Percentiles rank a stretch among this genome's conserved stretches.
phyloP scores from a whole-genome alignment of 2,329 filamentous ascomycete genomes.

The Hansfordia pulvinata region DNA sequence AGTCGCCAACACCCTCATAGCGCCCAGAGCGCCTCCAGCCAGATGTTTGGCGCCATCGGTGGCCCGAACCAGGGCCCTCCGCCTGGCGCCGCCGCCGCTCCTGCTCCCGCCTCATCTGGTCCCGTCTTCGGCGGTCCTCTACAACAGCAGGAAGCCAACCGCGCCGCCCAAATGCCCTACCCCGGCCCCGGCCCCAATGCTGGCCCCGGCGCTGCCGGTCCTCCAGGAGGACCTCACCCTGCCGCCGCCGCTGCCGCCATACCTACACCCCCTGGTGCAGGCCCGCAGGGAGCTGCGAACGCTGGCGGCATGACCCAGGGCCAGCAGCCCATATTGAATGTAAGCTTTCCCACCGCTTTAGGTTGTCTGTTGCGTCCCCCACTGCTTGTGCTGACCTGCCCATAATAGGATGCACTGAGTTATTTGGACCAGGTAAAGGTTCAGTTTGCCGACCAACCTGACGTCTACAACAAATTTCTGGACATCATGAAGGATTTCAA shows the following conservation, averaged over 20 bases:
- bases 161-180: conserved; percentile 48
- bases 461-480: conserved; percentile 92
- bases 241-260: conserved; percentile 20
- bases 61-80: conserved; percentile 10
- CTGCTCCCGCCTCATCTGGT: too few species aligned
- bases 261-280: conserved; percentile 20
- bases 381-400: conserved; percentile 12
- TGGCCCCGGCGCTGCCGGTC: conserved; percentile 29
- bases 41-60: conserved; percentile 34
- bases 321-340: conserved; percentile 73
- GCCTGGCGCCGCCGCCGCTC: too few species aligned
- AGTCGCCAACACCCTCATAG: conserved; percentile 37
- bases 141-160: conserved; percentile 40
- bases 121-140: conserved; percentile 59
- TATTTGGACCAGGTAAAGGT: conserved; percentile 98
- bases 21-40: conserved; percentile 31
- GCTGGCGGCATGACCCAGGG: conserved; percentile 55
- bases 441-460: conserved; percentile 89
- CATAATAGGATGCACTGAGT: conserved; percentile 57
- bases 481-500: conserved; percentile 99
- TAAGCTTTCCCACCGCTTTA: conserved; percentile 21
- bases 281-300: conserved; percentile 18
- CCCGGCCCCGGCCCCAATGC: conserved; percentile 1
- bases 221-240: conserved; percentile 37
- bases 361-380: too few species aligned